These are phyloP conservation scores for Chlorella ohadii DNA, from an alignment of 139 green algal species.

Conservation along the genomic window DNA sequence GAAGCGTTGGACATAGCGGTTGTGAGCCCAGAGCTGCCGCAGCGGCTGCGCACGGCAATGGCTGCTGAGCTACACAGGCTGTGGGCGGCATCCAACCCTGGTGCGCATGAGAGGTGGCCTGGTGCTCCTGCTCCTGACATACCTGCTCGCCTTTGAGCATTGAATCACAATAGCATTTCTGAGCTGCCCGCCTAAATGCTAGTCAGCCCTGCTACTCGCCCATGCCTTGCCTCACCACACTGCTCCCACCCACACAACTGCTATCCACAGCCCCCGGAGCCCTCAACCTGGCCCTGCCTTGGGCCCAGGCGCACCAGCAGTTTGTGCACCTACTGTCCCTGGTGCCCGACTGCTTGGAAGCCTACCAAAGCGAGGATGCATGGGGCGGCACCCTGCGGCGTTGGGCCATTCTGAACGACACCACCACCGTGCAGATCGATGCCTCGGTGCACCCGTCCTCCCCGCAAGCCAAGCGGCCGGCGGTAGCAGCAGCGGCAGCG, in stretches of 20 bases:
- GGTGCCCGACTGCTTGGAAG: constrained; percentile 31
- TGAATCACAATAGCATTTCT: too few relatives aligned
- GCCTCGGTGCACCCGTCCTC: constrained; percentile 2
- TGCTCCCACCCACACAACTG: neutral
- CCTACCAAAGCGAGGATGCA: constrained; percentile 26
- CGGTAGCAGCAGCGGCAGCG: neutral
- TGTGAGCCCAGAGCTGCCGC: neutral
- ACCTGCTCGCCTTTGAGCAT: too few relatives aligned
- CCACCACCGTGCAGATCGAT: constrained; percentile 7
- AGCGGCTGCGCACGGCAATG: constrained; percentile 12
- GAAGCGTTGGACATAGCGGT: neutral
- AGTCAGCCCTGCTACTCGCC: too few relatives aligned
- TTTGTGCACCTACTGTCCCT: constrained; percentile 28
- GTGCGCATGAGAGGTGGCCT: neutral
- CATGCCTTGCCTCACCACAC: neutral
- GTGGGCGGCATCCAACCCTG: neutral
- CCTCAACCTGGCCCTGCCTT: constrained; percentile 8
- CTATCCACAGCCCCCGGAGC: neutral
- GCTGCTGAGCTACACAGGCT: neutral
- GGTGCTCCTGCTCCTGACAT: too few relatives aligned
- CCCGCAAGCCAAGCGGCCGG: too few relatives aligned
- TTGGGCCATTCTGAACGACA: constrained; percentile 32
- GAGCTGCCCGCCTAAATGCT: too few relatives aligned
- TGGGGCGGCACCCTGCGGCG: constrained; percentile 14
- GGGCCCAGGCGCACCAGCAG: neutral